A percentile compares a stretch with the other conserved stretches of the same genome.
Conservation (phyloP, 768 basidiomycete species). For the Mycena latifolia region DNA sequence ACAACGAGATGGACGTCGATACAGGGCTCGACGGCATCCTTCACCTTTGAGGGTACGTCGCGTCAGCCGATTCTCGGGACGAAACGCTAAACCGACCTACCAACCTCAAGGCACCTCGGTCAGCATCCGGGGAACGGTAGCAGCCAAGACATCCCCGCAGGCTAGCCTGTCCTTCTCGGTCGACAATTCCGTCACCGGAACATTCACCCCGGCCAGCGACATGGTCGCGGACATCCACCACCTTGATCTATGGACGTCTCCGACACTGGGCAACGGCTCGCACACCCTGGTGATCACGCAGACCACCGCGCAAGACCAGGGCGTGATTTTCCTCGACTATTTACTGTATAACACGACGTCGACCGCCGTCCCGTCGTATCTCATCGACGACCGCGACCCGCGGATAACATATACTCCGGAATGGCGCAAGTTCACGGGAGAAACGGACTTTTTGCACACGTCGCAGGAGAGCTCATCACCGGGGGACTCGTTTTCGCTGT, state of each 20-base stretch:
- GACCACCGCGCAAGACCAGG: neutral
- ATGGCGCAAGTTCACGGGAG: neutral
- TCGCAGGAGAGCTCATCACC: constrained; percentile 1
- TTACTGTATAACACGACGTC: constrained; percentile 17
- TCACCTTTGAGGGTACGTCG: too few relatives aligned
- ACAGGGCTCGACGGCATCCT: too few relatives aligned
- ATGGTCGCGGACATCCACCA: constrained; percentile 8
- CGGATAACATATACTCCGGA: neutral
- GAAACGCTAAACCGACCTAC: neutral
- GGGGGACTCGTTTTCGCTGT: neutral
- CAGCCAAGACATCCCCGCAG: neutral
- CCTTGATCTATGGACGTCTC: constrained; percentile 5
- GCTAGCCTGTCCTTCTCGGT: constrained; percentile 6
- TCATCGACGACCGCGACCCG: constrained; percentile 12
- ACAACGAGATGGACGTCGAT: too few relatives aligned
- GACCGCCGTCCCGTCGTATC: neutral
- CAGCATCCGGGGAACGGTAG: constrained; percentile 8
- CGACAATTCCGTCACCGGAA: neutral
- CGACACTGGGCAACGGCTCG: constrained; percentile 2
- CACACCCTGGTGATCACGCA: too few relatives aligned
- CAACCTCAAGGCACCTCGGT: constrained; percentile 22
- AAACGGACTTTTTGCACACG: constrained; percentile 15
- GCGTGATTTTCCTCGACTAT: constrained; percentile 18
- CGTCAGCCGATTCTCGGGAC: too few relatives aligned
- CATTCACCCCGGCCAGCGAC: neutral